Evolutionary conservation across 306 rosid species (phyloP).

Genomic region (Cucurbita pepo): DNA sequence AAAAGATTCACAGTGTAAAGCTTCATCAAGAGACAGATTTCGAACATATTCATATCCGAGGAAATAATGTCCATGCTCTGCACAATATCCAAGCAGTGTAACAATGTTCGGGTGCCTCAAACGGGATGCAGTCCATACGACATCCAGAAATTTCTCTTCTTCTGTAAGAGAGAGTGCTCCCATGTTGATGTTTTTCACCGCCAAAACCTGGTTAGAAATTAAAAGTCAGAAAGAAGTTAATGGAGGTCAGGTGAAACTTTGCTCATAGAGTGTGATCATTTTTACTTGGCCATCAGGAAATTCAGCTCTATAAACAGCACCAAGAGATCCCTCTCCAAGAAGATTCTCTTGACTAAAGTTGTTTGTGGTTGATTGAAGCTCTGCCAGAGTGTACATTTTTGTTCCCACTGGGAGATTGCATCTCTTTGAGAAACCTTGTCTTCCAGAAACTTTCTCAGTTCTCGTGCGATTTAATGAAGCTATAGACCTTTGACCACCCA

Average conservation of each 20-base stretch:
- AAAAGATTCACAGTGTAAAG: conserved; percentile 48
- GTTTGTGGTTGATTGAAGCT: conserved; percentile 68
- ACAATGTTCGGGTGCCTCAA: conserved; percentile 73
- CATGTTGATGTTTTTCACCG: conserved; percentile 60
- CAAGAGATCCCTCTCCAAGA: conserved; percentile 86
- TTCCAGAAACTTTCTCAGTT: conserved; percentile 28
- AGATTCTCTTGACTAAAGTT: conserved; percentile 48
- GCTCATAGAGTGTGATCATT: not conserved
- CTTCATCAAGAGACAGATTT: conserved; percentile 44
- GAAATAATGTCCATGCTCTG: conserved; percentile 79
- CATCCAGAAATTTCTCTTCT: conserved; percentile 76
- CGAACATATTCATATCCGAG: conserved; percentile 59
- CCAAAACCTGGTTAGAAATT: conserved; percentile 36
- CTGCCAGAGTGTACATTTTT: conserved; percentile 53
- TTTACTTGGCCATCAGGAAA: conserved; percentile 69
- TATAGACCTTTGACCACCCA: conserved; percentile 4
- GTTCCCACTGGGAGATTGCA: conserved; percentile 35
- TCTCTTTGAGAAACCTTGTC: conserved; percentile 51
- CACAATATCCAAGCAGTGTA: conserved; percentile 59
- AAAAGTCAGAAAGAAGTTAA: not conserved
- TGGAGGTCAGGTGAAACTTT: not conserved
- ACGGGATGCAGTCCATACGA: conserved; percentile 53
- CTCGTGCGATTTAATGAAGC: not conserved
- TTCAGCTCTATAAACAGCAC: conserved; percentile 74
- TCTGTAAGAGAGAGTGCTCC: conserved; percentile 44